Base-by-base conservation (phyloP, 352 stramenopile species). In the Pythium coloratum region DNA sequence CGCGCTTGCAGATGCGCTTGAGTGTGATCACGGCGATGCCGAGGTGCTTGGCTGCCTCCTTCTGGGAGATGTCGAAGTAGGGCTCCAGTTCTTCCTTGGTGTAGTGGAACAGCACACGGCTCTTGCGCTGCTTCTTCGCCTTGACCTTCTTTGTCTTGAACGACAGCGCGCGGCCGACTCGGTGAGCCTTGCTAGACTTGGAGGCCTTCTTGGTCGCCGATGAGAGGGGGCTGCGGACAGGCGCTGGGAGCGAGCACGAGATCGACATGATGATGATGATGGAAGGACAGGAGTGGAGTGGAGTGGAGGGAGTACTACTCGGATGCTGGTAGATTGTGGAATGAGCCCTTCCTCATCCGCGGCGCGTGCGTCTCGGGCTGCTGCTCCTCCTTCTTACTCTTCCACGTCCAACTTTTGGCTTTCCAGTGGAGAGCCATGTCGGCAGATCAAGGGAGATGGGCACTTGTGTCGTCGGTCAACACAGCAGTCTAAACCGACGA, bases 1-100 rank as follows among this genome's bases (percentile, higher is more conserved):
- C 71, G 1, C 76, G 70, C 26, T 84, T 63, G 58, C 82, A 91
- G 58, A 79, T 89, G 55, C 82, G 82, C 77, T 91, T 91, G 71
- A 91, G 79, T 9, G 83, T 91, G 75, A 91, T 88, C 4, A 81
- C 64, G 0, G 82, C 71, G 28, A 89, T 73, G 6, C 67, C 69
- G 0, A 91, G 74, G 0, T 56, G 55, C 33, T 69, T 75, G 26
- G 82, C 82, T 2, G 82, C 82, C 61, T 76, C 58, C 46, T 66
- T 72, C 56, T 89, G 80, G 6, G 80, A 70, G 42, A 89, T 67
- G 50, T 89, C 76, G 64, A 81, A 89, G 63, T 62, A 87, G 51
- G 69, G 66, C 14, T 55, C 49, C 58, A 87, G 66, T 12, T 79
- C 69, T 7, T 81, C 51, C 18, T 58, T 65, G 20, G 62, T 69